Base-by-base conservation (phyloP, 1,284 basidiomycete genomes). In the Abortiporus biennis region DNA sequence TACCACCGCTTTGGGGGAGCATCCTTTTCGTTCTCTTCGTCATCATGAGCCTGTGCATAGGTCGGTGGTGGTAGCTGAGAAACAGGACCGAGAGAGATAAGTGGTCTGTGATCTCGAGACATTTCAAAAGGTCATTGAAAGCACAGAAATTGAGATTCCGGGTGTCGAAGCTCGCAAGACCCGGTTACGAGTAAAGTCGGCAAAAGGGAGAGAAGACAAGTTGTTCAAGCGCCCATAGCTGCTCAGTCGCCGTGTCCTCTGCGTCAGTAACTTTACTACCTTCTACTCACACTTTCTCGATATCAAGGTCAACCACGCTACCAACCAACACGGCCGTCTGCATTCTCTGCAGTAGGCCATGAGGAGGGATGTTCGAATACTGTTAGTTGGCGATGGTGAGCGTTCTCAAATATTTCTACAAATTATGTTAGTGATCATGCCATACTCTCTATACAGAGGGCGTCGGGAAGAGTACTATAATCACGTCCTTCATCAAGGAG, bases 401-500 rank as follows among this genome's bases (percentile, higher is more conserved):
- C 65, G 54, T 40, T 37, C 33, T 31, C 38, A 46, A 47, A 36
- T 38, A 43, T 38, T 32, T 42, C 43, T 47, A 42, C 39, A 23
- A 46, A 49, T 40, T 50, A 40, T 34, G 48, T 41, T 36, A 42
- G 24, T 29, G 45, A 46, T 36, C 22, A 38, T 16, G 22, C 39
- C 31, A 21, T 40, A 9, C 4, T 24, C n/a, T 15, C 37, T 20
- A 15, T 27, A 22, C 58, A 93, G 92, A 93, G 70, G 88, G 87
- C 52, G 92, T 94, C 54, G 92, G 92, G 51, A 95, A 95, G 72
- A 92, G 89, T 63, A 92, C 90, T 32, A 92, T 97, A 60, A 84
- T 97, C 60, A 95, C 91, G 12, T 92, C 91, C 24, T 76, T 97
- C 59, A 95, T 97, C 68, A 96, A 96, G 63, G 92, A 95, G 63